Conservation (phyloP, 345 rosid species). For the Rhizophora apiculata region DNA sequence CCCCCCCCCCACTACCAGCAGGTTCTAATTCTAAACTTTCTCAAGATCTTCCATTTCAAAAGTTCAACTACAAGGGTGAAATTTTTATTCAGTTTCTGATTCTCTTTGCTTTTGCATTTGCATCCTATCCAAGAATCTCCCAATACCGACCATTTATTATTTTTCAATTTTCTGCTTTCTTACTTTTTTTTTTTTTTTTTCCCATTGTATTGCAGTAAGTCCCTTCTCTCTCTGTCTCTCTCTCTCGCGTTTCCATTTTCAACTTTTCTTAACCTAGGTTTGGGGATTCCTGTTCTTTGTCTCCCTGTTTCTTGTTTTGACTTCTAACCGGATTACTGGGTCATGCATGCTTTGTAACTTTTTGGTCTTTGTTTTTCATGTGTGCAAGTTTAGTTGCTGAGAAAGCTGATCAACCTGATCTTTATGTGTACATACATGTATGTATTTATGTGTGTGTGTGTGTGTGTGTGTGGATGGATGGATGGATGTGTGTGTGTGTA, state of each 20-base stretch:
- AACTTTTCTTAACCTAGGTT: not conserved
- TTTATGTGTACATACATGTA: too few species aligned
- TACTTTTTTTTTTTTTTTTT: not conserved
- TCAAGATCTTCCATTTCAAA: not conserved
- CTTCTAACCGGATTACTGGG: not conserved
- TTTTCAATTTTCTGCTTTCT: not conserved
- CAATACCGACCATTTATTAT: not conserved
- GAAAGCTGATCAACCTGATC: conserved; percentile 1
- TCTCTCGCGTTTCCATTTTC: conserved; percentile 15
- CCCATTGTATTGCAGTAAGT: conserved; percentile 23
- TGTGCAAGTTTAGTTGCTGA: conserved; percentile 6
- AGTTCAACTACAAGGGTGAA: too few species aligned
- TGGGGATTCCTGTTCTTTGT: conserved; percentile 3
- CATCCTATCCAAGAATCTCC: conserved; percentile 17
- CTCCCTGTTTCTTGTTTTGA: not conserved
- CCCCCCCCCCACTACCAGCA: too few species aligned
- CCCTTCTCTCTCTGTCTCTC: not conserved
- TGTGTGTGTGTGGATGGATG: not conserved
- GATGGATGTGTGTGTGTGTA: too few species aligned
- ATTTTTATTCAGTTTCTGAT: too few species aligned
- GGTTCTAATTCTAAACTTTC: not conserved
- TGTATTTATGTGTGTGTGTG: too few species aligned
- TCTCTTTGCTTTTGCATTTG: not conserved
- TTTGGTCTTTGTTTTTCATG: conserved; percentile 8
- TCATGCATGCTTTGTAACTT: not conserved